Base-by-base conservation (phyloP, 1,139 yeast species). In the Candida buenavistaensis region DNA sequence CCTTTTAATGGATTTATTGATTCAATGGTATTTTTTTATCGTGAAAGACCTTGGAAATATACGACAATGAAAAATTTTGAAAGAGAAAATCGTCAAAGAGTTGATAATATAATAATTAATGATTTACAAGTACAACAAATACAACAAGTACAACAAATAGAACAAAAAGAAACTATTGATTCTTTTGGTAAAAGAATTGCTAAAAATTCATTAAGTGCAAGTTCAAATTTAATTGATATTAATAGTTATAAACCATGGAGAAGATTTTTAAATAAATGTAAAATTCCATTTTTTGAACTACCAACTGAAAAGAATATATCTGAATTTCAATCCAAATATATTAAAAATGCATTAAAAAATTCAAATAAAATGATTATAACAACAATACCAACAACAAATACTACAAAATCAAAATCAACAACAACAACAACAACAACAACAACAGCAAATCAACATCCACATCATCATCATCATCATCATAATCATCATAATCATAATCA, bases 1-100 rank as follows among this genome's bases (percentile, higher is more conserved):
- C 92, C 96, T 1, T 72, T 85, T 45, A 83, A 82, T 55, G 90
- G 95, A 33, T 71, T 81, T 32, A 80, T 88, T 24, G 95, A 89
- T 54, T 71, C 90, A 0, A 45, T 78, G 23, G 96, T 88, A 10
- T 88, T 86, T 51, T 64, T 84, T 29, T 75, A 80, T 43, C 71
- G 95, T 35, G 96, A 89, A 55, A 74, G 66, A 40, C 96, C 96
- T 2, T 83, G 90, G 90, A 62, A 66, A 32, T 64, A 72, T 43
- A 69, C 77, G 15, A 62, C 64, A 16, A 62, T 66, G 70, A 51
- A 45, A 29, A 64, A 59, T 43, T 68, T 68, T 39, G 67, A 66
- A 38, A 55, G 52, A 37, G 74, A 68, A 19, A 64, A 68, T 41
- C 48, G 46, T n/a, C 49, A 45, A 16, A 46, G 52, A 33, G 53